A percentile compares a stretch with the other conserved stretches of the same genome.
Conservation (phyloP, 805 yeast species). For the Wickerhamomyces subpelliculosus region DNA sequence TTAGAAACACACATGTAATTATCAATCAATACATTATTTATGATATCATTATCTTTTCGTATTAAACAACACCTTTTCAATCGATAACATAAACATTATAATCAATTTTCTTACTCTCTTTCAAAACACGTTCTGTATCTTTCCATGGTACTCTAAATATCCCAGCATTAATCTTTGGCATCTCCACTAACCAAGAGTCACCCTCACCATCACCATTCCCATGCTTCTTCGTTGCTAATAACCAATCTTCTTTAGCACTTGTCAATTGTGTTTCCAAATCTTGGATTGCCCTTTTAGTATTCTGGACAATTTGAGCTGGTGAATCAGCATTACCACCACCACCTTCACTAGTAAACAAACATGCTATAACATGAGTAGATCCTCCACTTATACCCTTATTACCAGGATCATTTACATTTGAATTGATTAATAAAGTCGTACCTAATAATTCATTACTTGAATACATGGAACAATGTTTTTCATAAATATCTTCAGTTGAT, state of each 20-base stretch:
- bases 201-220: too few relatives aligned
- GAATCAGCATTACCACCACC: conserved; percentile 38
- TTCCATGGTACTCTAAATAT: conserved; percentile 78
- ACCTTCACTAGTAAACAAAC: conserved; percentile 64
- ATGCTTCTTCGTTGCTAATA: conserved; percentile 1
- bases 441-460: conserved; percentile 41
- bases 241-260: neutral
- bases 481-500: conserved; percentile 44
- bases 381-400: conserved; percentile 18
- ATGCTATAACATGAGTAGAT: conserved; percentile 34
- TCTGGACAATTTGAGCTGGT: conserved; percentile 37
- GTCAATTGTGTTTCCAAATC: conserved; percentile 37
- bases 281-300: conserved; percentile 44
- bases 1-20: conserved; percentile 22
- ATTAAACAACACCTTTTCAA: too few relatives aligned
- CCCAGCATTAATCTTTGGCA: conserved; percentile 82
- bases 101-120: conserved; percentile 21
- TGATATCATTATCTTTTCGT: too few relatives aligned
- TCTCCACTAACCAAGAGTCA: conserved; percentile 35
- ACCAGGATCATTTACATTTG: conserved; percentile 26
- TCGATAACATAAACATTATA: conserved; percentile 46
- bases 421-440: conserved; percentile 38
- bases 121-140: conserved; percentile 48
- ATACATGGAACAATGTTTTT: conserved; percentile 16
- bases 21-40: too few relatives aligned